Evolutionary conservation across 805 yeast genomes (phyloP).

Genomic region (Spathaspora girioi): DNA sequence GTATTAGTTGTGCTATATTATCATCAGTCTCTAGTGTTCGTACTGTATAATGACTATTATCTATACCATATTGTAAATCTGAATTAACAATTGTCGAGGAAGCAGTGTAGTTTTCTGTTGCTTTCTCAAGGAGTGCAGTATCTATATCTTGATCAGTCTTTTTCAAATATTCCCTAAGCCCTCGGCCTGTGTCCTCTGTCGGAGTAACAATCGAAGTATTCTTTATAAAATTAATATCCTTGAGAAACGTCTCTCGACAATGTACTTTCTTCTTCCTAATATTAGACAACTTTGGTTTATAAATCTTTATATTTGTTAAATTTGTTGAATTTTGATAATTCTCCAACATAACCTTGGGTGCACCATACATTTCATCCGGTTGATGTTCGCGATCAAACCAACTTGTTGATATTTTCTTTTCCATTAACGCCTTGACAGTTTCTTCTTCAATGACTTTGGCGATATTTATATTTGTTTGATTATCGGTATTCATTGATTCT

Average conservation of each 20-base stretch:
- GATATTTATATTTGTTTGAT: conserved; percentile 43
- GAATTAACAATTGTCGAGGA: conserved; percentile 12
- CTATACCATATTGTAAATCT: conserved; percentile 28
- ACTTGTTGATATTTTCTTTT: conserved; percentile 59
- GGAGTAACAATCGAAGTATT: conserved; percentile 8
- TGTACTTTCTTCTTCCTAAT: conserved; percentile 44
- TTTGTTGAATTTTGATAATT: conserved; percentile 61
- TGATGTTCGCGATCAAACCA: conserved; percentile 54
- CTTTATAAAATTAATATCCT: conserved; percentile 14
- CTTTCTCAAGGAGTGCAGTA: conserved; percentile 10
- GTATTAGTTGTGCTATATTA: conserved; percentile 18
- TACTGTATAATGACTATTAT: conserved; percentile 31
- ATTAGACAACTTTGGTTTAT: conserved; percentile 39
- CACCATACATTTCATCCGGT: conserved; percentile 12
- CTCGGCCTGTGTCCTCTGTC: conserved; percentile 15
- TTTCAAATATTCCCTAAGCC: conserved; percentile 16
- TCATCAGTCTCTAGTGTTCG: conserved; percentile 24
- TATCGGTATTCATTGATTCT: conserved; percentile 23
- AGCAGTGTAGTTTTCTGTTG: conserved; percentile 9
- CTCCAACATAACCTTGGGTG: conserved; percentile 37
- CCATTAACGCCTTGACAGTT: conserved; percentile 51
- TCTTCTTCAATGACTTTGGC: conserved; percentile 67
- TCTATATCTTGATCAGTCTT: conserved; percentile 11
- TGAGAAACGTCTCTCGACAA: conserved; percentile 39
- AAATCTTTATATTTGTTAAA: conserved; percentile 42